Evolutionary conservation across 768 basidiomycete species (phyloP).

Genomic region (Mycena amicta): DNA sequence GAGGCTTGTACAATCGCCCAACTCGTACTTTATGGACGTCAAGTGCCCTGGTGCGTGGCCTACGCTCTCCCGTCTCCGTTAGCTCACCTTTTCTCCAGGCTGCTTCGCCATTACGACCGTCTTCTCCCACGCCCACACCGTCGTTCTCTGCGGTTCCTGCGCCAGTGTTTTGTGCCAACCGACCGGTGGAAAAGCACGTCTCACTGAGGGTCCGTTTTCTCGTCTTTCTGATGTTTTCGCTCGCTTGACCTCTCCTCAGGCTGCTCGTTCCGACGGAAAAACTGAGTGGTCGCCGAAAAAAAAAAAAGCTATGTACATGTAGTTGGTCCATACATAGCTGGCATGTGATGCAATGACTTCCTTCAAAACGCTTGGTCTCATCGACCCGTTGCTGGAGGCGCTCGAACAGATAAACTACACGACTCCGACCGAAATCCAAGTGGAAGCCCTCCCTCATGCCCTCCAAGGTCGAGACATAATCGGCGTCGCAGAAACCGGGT

Average conservation of each 20-base stretch:
- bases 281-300: slow-evolving; percentile 42
- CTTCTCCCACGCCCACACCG: slow-evolving; percentile 99
- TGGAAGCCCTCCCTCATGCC: slow-evolving; percentile 82
- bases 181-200: slow-evolving; percentile 94
- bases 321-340: not conserved
- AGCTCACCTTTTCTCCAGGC: slow-evolving; percentile 46
- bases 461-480: slow-evolving; percentile 94
- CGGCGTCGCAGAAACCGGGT: slow-evolving; percentile 96
- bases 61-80: slow-evolving; percentile 20
- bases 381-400: slow-evolving; percentile 85
- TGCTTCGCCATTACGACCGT: slow-evolving; percentile 96
- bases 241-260: slow-evolving; percentile 49
- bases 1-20: slow-evolving; percentile 96
- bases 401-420: slow-evolving; percentile 82
- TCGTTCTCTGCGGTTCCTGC: slow-evolving; percentile 92
- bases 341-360: slow-evolving; percentile 37
- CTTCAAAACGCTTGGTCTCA: slow-evolving; percentile 86
- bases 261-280: slow-evolving; percentile 97
- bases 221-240: slow-evolving; percentile 2
- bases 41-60: slow-evolving; percentile 86
- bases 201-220: slow-evolving; percentile 90
- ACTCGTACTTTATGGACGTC: slow-evolving; percentile 99
- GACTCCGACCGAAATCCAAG: slow-evolving; percentile 89
- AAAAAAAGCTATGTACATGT: not conserved
- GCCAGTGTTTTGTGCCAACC: slow-evolving; percentile 95